Percentiles rank a stretch among this genome's conserved stretches.
Conservation (phyloP, 192 early-diverging fungal genomes). For the Coemansia sp. region DNA sequence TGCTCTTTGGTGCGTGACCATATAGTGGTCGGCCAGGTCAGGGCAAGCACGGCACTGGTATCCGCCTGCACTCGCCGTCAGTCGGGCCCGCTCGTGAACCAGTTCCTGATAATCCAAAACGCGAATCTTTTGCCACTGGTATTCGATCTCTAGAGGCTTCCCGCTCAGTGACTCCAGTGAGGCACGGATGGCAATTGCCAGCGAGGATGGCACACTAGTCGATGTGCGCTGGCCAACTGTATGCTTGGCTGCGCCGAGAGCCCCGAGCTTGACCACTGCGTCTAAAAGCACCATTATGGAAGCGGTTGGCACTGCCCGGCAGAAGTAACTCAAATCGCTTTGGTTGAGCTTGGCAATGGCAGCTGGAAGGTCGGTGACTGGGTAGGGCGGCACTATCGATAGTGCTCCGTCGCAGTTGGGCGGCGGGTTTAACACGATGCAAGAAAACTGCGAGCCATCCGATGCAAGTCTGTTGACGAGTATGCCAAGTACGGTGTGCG, state of each 20-base stretch:
- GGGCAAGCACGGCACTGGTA: constrained; percentile 49
- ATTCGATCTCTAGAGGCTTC: constrained; percentile 55
- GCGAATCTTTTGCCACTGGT: constrained; percentile 81
- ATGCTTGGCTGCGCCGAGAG: constrained; percentile 2
- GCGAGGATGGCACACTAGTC: constrained; percentile 31
- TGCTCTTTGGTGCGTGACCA: constrained; percentile 56
- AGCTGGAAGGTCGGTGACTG: constrained; percentile 16
- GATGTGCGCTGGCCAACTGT: constrained; percentile 10
- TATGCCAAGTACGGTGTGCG: constrained; percentile 25
- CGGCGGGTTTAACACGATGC: constrained; percentile 31
- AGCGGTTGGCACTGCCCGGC: constrained; percentile 11
- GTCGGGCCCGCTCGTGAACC: constrained; percentile 56
- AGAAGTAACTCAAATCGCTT: constrained; percentile 8
- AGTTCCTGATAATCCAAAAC: constrained; percentile 84
- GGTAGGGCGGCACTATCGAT: constrained; percentile 23
- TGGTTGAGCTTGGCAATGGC: constrained; percentile 10
- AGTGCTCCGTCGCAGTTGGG: background rate
- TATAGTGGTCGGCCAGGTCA: constrained; percentile 52
- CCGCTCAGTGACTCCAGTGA: constrained; percentile 30
- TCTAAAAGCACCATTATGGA: constrained; percentile 25
- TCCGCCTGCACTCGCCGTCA: constrained; percentile 40
- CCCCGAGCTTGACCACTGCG: constrained; percentile 19
- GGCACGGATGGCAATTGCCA: constrained; percentile 32
- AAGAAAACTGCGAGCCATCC: constrained; percentile 40
- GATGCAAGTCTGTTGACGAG: constrained; percentile 16